These are phyloP conservation scores for Austroboletus rostrupii DNA, from an alignment of 1,284 basidiomycete species.

Conservation along the genomic window DNA sequence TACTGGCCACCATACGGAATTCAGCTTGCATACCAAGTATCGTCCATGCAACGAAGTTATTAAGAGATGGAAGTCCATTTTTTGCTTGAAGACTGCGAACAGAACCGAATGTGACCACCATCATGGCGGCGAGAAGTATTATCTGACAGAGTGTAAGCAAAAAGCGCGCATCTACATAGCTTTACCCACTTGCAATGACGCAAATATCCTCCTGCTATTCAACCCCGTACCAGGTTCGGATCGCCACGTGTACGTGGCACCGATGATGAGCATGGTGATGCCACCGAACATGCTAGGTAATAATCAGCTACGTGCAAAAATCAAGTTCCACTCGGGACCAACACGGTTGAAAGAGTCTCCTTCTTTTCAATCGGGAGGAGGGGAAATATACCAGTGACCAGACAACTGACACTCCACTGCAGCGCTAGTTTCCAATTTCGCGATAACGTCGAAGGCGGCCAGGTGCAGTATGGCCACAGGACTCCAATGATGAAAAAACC, in stretches of 20 bases:
- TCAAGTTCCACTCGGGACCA: constrained; percentile 21
- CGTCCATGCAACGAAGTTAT: constrained; percentile 67
- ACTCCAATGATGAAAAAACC: constrained; percentile 65
- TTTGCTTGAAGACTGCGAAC: constrained; percentile 61
- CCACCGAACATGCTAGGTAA: constrained; percentile 30
- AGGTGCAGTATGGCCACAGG: constrained; percentile 60
- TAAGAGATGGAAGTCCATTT: constrained; percentile 59
- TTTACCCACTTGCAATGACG: constrained; percentile 37
- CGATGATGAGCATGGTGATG: constrained; percentile 23
- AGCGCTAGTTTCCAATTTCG: constrained; percentile 31
- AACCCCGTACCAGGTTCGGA: background rate
- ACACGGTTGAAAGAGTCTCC: constrained; percentile 65
- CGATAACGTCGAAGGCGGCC: constrained; percentile 36
- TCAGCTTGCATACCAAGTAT: constrained; percentile 46
- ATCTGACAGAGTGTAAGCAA: constrained; percentile 18
- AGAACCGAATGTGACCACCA: constrained; percentile 56
- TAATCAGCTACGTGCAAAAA: constrained; percentile 11
- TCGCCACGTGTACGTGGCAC: constrained; percentile 12
- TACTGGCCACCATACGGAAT: constrained; percentile 14
- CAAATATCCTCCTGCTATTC: constrained; percentile 5
- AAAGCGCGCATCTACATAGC: too few relatives aligned
- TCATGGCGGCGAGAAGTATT: constrained; percentile 43
- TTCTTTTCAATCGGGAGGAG: constrained; percentile 70
- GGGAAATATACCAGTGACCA: constrained; percentile 64
- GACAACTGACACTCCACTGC: constrained; percentile 54